Evolutionary conservation across 345 rosid genomes (phyloP).

Genomic region (Cardamine chenopodiifolia): DNA sequence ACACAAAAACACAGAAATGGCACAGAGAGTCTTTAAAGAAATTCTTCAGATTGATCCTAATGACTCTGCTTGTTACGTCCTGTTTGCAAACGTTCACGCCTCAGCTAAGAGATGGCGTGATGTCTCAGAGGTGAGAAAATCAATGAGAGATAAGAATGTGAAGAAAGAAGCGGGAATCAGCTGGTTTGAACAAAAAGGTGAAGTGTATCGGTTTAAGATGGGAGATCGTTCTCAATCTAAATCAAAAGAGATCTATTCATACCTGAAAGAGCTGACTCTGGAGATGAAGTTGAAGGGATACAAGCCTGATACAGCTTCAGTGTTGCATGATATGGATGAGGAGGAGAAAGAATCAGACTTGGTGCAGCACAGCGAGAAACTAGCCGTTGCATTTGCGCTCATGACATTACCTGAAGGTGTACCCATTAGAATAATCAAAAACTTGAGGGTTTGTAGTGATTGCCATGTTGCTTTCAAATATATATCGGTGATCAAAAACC

Average conservation of each 20-base stretch:
- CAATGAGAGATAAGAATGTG: slow-evolving; percentile 65
- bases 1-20: slow-evolving; percentile 64
- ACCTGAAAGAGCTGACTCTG: slow-evolving; percentile 55
- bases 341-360: slow-evolving; percentile 77
- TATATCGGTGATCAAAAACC: slow-evolving; percentile 60
- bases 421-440: slow-evolving; percentile 82
- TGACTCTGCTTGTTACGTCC: slow-evolving; percentile 70
- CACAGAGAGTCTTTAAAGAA: slow-evolving; percentile 58
- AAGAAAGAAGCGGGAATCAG: slow-evolving; percentile 83
- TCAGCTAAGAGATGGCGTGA: slow-evolving; percentile 64
- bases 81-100: slow-evolving; percentile 71
- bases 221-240: slow-evolving; percentile 65
- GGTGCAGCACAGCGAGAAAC: slow-evolving; percentile 74
- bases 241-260: slow-evolving; percentile 58
- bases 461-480: slow-evolving; percentile 74
- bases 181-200: slow-evolving; percentile 72
- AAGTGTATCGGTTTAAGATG: slow-evolving; percentile 61
- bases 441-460: slow-evolving; percentile 72
- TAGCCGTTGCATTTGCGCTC: slow-evolving; percentile 75
- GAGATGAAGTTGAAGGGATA: slow-evolving; percentile 75
- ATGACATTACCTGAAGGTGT: slow-evolving; percentile 54
- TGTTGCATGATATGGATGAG: slow-evolving; percentile 73
- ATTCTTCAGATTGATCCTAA: slow-evolving; percentile 60
- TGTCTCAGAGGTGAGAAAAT: slow-evolving; percentile 64
- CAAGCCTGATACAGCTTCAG: slow-evolving; percentile 63